Conservation (phyloP, 768 basidiomycete species). For the Pulveroboletus sp. region DNA sequence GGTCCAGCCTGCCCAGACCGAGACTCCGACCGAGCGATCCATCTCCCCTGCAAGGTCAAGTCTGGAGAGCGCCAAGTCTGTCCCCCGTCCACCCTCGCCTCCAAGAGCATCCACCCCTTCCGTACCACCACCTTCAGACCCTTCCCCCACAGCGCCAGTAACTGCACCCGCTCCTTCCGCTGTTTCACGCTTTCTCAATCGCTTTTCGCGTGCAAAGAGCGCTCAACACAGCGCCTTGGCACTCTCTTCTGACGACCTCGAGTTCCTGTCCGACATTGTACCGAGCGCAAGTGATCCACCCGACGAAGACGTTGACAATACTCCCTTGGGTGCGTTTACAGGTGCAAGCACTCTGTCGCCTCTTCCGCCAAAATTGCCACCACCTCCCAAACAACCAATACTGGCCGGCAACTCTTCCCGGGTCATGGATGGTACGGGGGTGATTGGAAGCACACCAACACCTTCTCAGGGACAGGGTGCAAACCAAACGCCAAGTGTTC, state of each 20-base stretch:
- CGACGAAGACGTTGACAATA: slow-evolving; percentile 32
- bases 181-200: slow-evolving; percentile 79
- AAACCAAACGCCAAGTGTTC: slow-evolving; percentile 9
- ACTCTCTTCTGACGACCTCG: slow-evolving; percentile 76
- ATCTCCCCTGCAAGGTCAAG: slow-evolving; percentile 30
- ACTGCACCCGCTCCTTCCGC: slow-evolving; percentile 50
- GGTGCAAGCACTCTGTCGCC: slow-evolving; percentile 41
- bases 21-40: slow-evolving; percentile 18
- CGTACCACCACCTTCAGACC: slow-evolving; percentile 9
- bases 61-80: slow-evolving; percentile 23
- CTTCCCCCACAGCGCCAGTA: slow-evolving; percentile 1
- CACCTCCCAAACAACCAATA: slow-evolving; percentile 32
- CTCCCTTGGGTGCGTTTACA: slow-evolving; percentile 37
- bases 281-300: slow-evolving; percentile 49
- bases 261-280: slow-evolving; percentile 71
- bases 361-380: slow-evolving; percentile 44
- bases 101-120: slow-evolving; percentile 6
- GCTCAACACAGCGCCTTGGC: slow-evolving; percentile 55
- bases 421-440: neutral
- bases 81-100: slow-evolving; percentile 15
- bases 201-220: slow-evolving; percentile 57
- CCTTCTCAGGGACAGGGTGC: neutral
- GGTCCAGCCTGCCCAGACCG: slow-evolving; percentile 18
- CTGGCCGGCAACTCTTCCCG: slow-evolving; percentile 13
- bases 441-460: neutral